A percentile compares a stretch with the other conserved stretches of the same genome.
These are phyloP conservation scores for Musa schizocarpa DNA, from an alignment of 176 grass and related monocot genomes.

Conservation along the genomic window DNA sequence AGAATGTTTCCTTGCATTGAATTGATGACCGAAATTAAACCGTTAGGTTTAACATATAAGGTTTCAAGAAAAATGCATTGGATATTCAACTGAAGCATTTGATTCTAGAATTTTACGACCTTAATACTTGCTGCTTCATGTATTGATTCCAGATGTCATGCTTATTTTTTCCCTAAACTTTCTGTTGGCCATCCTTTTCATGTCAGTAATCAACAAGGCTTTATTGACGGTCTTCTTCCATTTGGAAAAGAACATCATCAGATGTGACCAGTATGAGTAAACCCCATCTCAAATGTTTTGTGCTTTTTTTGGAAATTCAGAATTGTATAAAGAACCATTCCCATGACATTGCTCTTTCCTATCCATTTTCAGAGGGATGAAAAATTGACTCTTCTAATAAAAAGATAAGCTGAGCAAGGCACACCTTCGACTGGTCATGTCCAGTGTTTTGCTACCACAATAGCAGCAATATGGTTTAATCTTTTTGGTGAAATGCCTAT, in stretches of 20 bases:
- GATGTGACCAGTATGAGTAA: not conserved
- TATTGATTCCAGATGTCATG: not conserved
- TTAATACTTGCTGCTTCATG: not conserved
- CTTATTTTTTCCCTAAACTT: not conserved
- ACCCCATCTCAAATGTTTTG: not conserved
- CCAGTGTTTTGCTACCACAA: not conserved
- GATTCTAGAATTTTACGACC: not conserved
- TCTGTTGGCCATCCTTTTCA: too few species aligned
- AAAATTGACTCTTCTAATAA: too few species aligned
- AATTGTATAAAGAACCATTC: not conserved
- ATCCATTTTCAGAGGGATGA: not conserved
- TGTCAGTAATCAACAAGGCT: too few species aligned
- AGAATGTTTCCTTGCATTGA: not conserved
- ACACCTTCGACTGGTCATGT: not conserved
- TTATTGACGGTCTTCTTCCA: not conserved
- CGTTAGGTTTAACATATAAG: not conserved
- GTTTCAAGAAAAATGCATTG: not conserved
- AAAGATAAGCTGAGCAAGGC: not conserved
- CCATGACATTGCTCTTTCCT: not conserved
- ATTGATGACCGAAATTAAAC: not conserved
- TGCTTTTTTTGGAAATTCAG: not conserved
- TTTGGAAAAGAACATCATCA: not conserved
- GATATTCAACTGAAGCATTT: not conserved
- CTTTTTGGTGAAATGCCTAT: not conserved
- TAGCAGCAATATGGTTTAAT: not conserved